A percentile compares a stretch with the other conserved stretches of the same genome.
These are phyloP conservation scores for Corymbia calophylla DNA, from an alignment of 441 rosid genomes.

Conservation along the genomic window DNA sequence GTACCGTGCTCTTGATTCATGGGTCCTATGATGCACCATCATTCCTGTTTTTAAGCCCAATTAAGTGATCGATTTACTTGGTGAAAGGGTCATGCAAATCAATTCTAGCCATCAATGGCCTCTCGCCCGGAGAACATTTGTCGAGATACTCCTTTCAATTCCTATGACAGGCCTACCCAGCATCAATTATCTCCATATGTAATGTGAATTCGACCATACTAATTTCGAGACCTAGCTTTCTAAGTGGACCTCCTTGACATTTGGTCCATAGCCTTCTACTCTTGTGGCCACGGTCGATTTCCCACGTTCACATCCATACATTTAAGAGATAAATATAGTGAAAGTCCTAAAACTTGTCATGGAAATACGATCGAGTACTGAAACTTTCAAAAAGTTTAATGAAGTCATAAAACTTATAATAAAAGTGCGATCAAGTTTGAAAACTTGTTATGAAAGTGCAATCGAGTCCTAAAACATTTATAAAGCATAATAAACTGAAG, in stretches of 20 bases:
- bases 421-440: too few relatives aligned
- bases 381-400: too few relatives aligned
- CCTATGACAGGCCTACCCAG: not conserved
- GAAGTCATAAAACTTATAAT: too few relatives aligned
- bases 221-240: not conserved
- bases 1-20: not conserved
- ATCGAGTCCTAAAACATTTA: too few relatives aligned
- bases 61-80: not conserved
- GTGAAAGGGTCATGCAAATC: not conserved
- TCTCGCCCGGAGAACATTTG: too few relatives aligned
- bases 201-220: not conserved
- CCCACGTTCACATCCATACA: fast-evolving
- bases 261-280: not conserved
- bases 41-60: not conserved
- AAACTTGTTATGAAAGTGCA: too few relatives aligned
- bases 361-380: too few relatives aligned
- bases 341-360: too few relatives aligned
- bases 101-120: not conserved
- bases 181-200: not conserved
- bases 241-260: not conserved
- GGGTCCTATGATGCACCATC: not conserved
- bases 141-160: not conserved
- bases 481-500: too few relatives aligned
- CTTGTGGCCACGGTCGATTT: not conserved
- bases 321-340: too few relatives aligned